Conservation (phyloP, 768 basidiomycete genomes). For the Grammothele lineata region DNA sequence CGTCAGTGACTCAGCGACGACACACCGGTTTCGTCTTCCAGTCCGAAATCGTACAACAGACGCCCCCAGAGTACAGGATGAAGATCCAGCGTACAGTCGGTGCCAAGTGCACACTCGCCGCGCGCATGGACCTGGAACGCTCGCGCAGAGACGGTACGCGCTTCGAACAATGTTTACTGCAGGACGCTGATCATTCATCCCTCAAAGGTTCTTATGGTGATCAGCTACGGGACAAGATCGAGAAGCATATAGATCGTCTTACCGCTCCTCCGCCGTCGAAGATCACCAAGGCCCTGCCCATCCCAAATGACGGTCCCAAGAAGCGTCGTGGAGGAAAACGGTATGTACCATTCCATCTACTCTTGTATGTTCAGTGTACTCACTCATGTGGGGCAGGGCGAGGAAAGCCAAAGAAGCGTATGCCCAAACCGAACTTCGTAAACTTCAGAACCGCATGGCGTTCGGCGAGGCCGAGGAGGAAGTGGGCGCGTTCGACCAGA, state of each 20-base stretch:
- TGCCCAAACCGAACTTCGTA: constrained; percentile 93
- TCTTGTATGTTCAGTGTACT: background rate
- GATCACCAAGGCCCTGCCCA: constrained; percentile 87
- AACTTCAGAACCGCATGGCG: constrained; percentile 93
- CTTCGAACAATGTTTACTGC: no score
- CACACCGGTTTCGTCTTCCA: constrained; percentile 98
- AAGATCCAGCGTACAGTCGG: constrained; percentile 93
- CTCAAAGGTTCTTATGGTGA: constrained; percentile 72
- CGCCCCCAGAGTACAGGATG: constrained; percentile 85
- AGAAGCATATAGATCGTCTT: constrained; percentile 86
- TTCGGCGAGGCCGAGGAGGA: constrained; percentile 97
- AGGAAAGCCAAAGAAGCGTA: constrained; percentile 99
- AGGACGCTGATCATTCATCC: no score
- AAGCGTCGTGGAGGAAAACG: constrained; percentile 95
- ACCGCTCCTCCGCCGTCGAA: constrained; percentile 94
- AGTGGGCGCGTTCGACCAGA: constrained; percentile 94
- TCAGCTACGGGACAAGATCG: constrained; percentile 79
- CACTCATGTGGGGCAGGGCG: constrained; percentile 73
- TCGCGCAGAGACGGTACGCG: constrained; percentile 72
- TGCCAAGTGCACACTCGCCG: constrained; percentile 86
- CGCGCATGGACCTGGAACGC: constrained; percentile 91
- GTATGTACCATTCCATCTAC: constrained; percentile 42
- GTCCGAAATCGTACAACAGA: constrained; percentile 79
- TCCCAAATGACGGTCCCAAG: constrained; percentile 93
- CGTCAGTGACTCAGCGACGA: constrained; percentile 77